Conservation (phyloP, 768 basidiomycete species). For the Agaricus subrufescens region DNA sequence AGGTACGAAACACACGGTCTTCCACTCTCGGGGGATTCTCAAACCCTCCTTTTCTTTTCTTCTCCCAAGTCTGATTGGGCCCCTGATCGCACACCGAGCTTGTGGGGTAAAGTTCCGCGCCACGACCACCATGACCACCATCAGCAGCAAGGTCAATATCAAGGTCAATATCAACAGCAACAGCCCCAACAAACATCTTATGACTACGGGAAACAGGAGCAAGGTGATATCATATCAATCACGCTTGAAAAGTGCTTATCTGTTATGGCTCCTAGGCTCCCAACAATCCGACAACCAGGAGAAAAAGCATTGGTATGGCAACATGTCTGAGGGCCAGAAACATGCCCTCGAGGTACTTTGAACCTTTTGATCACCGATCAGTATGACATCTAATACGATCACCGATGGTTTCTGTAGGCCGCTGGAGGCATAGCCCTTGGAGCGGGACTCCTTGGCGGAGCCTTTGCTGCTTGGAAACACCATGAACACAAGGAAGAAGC, state of each 20-base stretch:
- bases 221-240: background rate
- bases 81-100: constrained; percentile 54
- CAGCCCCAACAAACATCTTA: background rate
- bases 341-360: background rate
- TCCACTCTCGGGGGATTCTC: background rate
- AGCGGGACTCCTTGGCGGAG: constrained; percentile 45
- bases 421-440: constrained; percentile 62
- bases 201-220: constrained; percentile 9
- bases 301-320: constrained; percentile 51
- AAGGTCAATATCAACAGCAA: constrained; percentile 18
- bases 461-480: constrained; percentile 45
- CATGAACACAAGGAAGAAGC: constrained; percentile 56
- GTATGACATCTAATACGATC: background rate
- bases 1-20: constrained; percentile 31
- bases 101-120: constrained; percentile 52
- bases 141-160: constrained; percentile 21
- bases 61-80: constrained; percentile 58
- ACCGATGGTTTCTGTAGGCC: constrained; percentile 35
- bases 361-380: background rate
- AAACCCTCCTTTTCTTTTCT: too few species aligned
- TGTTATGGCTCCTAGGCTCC: constrained; percentile 13
- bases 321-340: constrained; percentile 14
- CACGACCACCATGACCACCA: constrained; percentile 11
- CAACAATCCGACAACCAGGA: constrained; percentile 28
- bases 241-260: background rate